Percentiles rank a stretch among this genome's conserved stretches.
Conservation (phyloP, 768 basidiomycete species). For the Rubroboletus satanas region DNA sequence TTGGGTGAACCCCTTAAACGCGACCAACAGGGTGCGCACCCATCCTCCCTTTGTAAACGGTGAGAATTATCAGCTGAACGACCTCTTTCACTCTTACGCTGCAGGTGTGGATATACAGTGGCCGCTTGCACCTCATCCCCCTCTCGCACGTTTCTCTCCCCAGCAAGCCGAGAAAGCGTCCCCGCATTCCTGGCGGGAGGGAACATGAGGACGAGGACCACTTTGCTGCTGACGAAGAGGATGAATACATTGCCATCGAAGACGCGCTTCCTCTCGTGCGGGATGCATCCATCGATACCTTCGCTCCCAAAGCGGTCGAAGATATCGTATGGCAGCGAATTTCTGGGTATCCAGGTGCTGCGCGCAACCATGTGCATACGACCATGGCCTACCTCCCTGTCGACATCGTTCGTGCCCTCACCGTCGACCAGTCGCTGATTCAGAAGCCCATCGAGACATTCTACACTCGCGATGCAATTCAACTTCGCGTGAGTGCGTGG, state of each 20-base stretch:
- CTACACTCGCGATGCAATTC: slow-evolving; percentile 90
- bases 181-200: slow-evolving; percentile 39
- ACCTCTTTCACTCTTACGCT: slow-evolving; percentile 28
- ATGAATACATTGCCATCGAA: slow-evolving; percentile 50
- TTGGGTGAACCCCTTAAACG: slow-evolving; percentile 91
- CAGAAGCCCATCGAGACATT: slow-evolving; percentile 90
- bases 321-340: slow-evolving; percentile 67
- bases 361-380: slow-evolving; percentile 65
- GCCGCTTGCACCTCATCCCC: slow-evolving; percentile 83
- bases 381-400: slow-evolving; percentile 77
- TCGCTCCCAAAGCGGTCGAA: slow-evolving; percentile 61
- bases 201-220: slow-evolving; percentile 52
- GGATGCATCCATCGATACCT: slow-evolving; percentile 49
- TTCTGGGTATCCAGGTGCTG: slow-evolving; percentile 67
- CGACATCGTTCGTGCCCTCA: slow-evolving; percentile 74
- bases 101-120: slow-evolving; percentile 88
- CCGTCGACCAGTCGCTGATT: slow-evolving; percentile 59
- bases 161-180: slow-evolving; percentile 50
- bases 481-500: slow-evolving; percentile 65
- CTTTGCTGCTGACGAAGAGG: slow-evolving; percentile 37
- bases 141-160: slow-evolving; percentile 68
- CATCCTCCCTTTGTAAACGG: slow-evolving; percentile 24
- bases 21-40: slow-evolving; percentile 83
- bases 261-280: slow-evolving; percentile 66
- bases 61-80: slow-evolving; percentile 33